A percentile compares a stretch with the other conserved stretches of the same genome.
Conservation (phyloP, 2,329 filamentous ascomycete genomes). For the Neocucurbitaria cava region DNA sequence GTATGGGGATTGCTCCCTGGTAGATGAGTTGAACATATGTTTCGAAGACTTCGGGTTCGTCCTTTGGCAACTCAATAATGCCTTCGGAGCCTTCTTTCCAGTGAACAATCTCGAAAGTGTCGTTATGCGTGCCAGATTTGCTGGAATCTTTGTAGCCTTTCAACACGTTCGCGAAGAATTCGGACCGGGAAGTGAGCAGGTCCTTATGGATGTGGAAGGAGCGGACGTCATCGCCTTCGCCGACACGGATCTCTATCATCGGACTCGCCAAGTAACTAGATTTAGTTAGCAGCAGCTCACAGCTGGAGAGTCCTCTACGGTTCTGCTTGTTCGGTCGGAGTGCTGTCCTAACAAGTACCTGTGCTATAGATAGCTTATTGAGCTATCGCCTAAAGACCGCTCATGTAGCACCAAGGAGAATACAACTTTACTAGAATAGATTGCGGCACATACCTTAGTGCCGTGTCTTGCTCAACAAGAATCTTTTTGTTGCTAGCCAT, state of each 20-base stretch:
- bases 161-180: constrained; percentile 10
- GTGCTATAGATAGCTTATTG: too few species aligned
- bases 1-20: neutral
- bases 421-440: too few species aligned
- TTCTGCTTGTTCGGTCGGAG: neutral
- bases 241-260: neutral
- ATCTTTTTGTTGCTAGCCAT: neutral
- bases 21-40: neutral
- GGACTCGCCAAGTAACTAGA: neutral
- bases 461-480: neutral
- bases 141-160: neutral
- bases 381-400: too few species aligned
- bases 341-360: too few species aligned
- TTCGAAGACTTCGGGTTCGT: neutral
- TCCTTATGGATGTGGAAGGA: neutral
- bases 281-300: neutral
- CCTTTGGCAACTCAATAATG: neutral
- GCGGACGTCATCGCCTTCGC: neutral
- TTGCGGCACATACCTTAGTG: neutral
- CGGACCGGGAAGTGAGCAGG: constrained; percentile 4
- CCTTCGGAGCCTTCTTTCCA: neutral
- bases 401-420: too few species aligned
- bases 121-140: too few species aligned
- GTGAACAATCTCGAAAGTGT: neutral
- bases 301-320: too few species aligned